A percentile compares a stretch with the other conserved stretches of the same genome.
Conservation (phyloP, 2,329 filamentous ascomycete species). For the Lecanicillium sp. region DNA sequence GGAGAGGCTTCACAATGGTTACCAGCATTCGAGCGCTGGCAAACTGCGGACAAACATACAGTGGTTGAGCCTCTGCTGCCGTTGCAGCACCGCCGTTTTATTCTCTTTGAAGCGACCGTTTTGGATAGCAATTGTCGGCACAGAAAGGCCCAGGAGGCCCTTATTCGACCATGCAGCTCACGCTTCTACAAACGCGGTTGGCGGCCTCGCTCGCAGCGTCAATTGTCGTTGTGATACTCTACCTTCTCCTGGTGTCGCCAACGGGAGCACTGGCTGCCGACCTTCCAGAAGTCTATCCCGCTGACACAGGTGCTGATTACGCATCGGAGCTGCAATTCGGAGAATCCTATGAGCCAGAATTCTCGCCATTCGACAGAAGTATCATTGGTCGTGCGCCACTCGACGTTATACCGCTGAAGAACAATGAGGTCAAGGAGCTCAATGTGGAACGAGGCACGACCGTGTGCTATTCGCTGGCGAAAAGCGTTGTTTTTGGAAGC, state of each 20-base stretch:
- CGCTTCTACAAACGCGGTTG: slow-evolving; percentile 64
- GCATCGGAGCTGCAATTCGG: slow-evolving; percentile 14
- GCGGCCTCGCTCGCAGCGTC: slow-evolving; percentile 58
- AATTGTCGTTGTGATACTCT: slow-evolving; percentile 51
- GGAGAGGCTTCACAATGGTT: too few species aligned
- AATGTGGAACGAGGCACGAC: slow-evolving; percentile 57
- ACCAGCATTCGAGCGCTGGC: too few species aligned
- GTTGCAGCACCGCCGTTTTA: too few species aligned
- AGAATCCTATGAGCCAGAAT: slow-evolving; percentile 50
- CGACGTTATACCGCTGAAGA: slow-evolving; percentile 42
- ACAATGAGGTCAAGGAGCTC: slow-evolving; percentile 54
- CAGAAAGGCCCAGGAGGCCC: too few species aligned
- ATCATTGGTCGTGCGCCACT: slow-evolving; percentile 55
- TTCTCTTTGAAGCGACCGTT: too few species aligned
- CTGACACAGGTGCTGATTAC: background rate
- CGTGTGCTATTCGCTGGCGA: slow-evolving; percentile 33
- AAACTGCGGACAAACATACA: too few species aligned
- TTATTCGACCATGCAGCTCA: slow-evolving; percentile 46
- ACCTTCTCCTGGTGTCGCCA: slow-evolving; percentile 50
- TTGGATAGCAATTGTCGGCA: too few species aligned
- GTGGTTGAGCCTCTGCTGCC: too few species aligned
- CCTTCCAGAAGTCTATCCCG: slow-evolving; percentile 11
- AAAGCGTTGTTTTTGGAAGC: slow-evolving; percentile 17
- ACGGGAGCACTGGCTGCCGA: slow-evolving; percentile 58
- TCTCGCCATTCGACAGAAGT: slow-evolving; percentile 51